phyloP scores from a whole-genome alignment of 257 asterid species.

The Penstemon davidsonii region DNA sequence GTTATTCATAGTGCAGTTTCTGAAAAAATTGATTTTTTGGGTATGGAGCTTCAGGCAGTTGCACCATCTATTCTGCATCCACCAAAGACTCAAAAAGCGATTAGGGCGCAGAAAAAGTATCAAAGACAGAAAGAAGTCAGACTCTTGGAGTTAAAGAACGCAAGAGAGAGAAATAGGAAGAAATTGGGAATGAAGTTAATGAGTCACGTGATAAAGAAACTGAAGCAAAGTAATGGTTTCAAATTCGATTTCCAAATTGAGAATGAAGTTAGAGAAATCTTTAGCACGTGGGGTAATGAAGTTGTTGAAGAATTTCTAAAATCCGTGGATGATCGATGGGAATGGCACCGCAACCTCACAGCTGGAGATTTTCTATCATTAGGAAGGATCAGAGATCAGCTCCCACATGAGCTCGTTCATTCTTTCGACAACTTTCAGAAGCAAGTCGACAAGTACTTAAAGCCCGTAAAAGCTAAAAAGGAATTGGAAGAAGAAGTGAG shows the following conservation, averaged over 20 bases:
- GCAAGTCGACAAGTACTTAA: slow-evolving; percentile 70
- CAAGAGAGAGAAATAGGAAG: slow-evolving; percentile 79
- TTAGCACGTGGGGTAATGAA: slow-evolving; percentile 80
- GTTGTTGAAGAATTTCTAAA: slow-evolving; percentile 55
- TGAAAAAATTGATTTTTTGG: slow-evolving; percentile 82
- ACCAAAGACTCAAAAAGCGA: slow-evolving; percentile 73
- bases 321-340: slow-evolving; percentile 73
- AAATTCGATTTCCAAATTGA: slow-evolving; percentile 57
- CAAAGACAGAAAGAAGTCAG: slow-evolving; percentile 81
- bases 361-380: slow-evolving; percentile 79
- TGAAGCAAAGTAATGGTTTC: slow-evolving; percentile 55
- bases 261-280: slow-evolving; percentile 57
- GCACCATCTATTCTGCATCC: slow-evolving; percentile 78
- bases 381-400: slow-evolving; percentile 66
- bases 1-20: slow-evolving; percentile 82
- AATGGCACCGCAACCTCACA: slow-evolving; percentile 74
- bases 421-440: slow-evolving; percentile 72
- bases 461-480: slow-evolving; percentile 64
- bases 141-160: slow-evolving; percentile 69
- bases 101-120: slow-evolving; percentile 81
- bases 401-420: slow-evolving; percentile 73
- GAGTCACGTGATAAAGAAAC: slow-evolving; percentile 61
- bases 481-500: slow-evolving; percentile 57
- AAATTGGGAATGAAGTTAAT: slow-evolving; percentile 72
- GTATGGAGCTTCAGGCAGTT: slow-evolving; percentile 96